These are phyloP conservation scores for Phytophthora brassicae DNA, from an alignment of 352 stramenopile species.

Conservation along the genomic window DNA sequence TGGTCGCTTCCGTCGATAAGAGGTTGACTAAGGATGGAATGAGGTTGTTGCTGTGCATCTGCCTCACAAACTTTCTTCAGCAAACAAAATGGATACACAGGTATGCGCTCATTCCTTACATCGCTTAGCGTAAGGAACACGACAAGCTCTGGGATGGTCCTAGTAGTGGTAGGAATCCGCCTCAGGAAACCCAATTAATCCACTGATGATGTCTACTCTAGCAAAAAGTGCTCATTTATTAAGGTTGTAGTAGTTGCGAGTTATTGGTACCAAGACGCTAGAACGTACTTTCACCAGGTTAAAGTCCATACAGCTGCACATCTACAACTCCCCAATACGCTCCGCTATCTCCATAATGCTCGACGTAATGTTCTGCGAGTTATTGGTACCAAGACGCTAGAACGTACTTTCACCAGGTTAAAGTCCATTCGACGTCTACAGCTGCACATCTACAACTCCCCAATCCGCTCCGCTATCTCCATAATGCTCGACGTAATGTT, in stretches of 20 bases:
- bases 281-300: conserved; percentile 2
- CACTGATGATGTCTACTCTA: background rate
- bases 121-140: background rate
- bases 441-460: conserved; percentile 30
- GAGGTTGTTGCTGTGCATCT: background rate
- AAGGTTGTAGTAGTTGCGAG: conserved; percentile 4
- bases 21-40: background rate
- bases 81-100: conserved; percentile 3
- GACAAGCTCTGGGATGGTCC: background rate
- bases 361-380: conserved; percentile 68
- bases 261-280: too few relatives aligned
- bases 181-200: conserved; percentile 9
- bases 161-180: conserved; percentile 5
- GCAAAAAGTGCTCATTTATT: too few relatives aligned
- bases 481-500: conserved; percentile 70
- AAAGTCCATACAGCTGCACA: background rate
- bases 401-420: conserved; percentile 2
- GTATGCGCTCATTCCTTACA: conserved; percentile 7
- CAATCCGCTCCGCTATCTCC: conserved; percentile 62
- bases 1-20: conserved; percentile 33
- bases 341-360: conserved; percentile 66
- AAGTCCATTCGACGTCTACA: background rate
- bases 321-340: conserved; percentile 49
- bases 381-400: too few relatives aligned
- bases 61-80: background rate